Percentiles rank a stretch among this genome's conserved stretches.
These are phyloP conservation scores for Arabis alpina DNA, from an alignment of 345 rosid species.

Conservation along the genomic window DNA sequence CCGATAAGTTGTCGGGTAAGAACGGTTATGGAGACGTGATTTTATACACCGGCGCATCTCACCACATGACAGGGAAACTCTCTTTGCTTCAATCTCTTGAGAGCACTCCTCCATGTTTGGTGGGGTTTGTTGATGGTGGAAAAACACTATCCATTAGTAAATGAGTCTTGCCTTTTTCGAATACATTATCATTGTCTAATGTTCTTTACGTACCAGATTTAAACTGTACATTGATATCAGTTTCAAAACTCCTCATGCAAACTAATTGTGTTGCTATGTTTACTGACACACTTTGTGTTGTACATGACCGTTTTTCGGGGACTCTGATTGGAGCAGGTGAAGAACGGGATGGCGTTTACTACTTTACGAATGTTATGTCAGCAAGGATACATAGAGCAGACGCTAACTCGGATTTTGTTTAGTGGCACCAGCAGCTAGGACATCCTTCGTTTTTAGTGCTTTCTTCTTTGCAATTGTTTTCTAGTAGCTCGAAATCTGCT, in stretches of 20 bases:
- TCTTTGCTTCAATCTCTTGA: not conserved
- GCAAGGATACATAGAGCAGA: too few relatives aligned
- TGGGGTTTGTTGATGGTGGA: not conserved
- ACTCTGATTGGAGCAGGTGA: not conserved
- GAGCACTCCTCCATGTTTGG: fast-evolving
- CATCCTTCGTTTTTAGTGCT: too few relatives aligned
- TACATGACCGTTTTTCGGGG: too few relatives aligned
- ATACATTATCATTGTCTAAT: not conserved
- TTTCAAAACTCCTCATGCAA: not conserved
- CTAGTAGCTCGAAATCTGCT: too few relatives aligned
- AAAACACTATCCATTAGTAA: not conserved
- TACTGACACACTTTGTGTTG: not conserved
- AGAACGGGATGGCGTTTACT: not conserved
- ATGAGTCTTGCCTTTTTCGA: not conserved
- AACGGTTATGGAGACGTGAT: not conserved
- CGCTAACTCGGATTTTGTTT: not conserved
- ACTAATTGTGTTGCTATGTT: not conserved
- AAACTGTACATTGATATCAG: not conserved
- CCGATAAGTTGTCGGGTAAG: not conserved
- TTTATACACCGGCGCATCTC: not conserved
- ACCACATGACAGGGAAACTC: not conserved
- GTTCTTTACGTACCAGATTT: not conserved
- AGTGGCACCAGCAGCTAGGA: not conserved
- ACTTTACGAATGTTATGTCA: not conserved
- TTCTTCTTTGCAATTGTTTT: too few relatives aligned